A percentile compares a stretch with the other conserved stretches of the same genome.
Evolutionary conservation across 225 moss, liverwort and hornwort species (phyloP).

Genomic region (Pseudisothecium myosuroides): DNA sequence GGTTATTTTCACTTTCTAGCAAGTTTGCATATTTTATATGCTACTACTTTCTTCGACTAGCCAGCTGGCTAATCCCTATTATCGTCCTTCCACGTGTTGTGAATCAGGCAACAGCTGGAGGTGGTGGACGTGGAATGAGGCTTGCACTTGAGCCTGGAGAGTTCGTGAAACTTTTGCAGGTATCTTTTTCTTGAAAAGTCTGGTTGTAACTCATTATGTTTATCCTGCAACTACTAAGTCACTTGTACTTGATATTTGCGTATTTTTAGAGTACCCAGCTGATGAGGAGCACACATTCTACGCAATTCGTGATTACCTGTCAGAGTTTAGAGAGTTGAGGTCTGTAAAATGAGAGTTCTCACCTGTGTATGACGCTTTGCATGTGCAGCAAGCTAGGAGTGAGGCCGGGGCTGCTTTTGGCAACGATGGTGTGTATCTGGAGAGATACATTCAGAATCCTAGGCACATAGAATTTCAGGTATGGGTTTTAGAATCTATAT

Average conservation of each 20-base stretch:
- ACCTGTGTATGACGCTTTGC: neutral
- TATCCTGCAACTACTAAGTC: neutral
- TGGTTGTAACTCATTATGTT: neutral
- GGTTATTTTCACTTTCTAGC: neutral
- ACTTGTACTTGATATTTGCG: neutral
- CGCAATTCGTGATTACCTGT: neutral
- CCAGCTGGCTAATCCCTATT: neutral
- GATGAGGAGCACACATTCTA: neutral
- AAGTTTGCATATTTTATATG: neutral
- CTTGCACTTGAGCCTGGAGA: slow-evolving; percentile 89
- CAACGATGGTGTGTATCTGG: slow-evolving; percentile 94
- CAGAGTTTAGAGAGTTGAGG: neutral
- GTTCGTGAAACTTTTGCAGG: slow-evolving; percentile 94
- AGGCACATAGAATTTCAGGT: slow-evolving; percentile 99
- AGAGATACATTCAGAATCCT: slow-evolving; percentile 83
- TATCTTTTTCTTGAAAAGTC: neutral
- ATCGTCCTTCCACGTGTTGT: neutral
- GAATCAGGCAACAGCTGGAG: slow-evolving; percentile 88
- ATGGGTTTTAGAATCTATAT: neutral
- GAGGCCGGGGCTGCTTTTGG: slow-evolving; percentile 99
- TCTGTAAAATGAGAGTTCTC: neutral
- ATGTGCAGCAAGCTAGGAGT: slow-evolving; percentile 87
- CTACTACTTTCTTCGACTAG: neutral
- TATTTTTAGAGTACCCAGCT: neutral
- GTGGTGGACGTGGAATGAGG: slow-evolving; percentile 98